Evolutionary conservation across 176 grass and related monocot species (phyloP).

Genomic region (Areca catechu): DNA sequence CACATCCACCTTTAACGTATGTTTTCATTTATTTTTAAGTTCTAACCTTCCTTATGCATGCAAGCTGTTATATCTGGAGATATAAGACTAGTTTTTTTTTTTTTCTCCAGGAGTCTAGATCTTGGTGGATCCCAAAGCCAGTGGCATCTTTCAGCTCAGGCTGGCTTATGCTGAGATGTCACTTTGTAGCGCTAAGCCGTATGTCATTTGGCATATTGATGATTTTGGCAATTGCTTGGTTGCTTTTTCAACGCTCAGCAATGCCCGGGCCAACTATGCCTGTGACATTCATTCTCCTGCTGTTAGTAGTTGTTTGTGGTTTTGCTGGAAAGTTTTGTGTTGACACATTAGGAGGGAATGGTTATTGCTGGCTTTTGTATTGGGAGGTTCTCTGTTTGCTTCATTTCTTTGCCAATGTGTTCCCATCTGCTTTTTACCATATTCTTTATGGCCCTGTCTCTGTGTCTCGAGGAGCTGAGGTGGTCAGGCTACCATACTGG

Average conservation of each 20-base stretch:
- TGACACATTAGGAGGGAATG: constrained; percentile 58
- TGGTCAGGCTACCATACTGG: constrained; percentile 40
- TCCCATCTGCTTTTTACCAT: constrained; percentile 42
- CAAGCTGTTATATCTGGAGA: neutral
- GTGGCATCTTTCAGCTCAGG: constrained; percentile 63
- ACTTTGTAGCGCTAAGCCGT: constrained; percentile 44
- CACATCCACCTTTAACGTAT: constrained; percentile 41
- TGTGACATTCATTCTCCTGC: constrained; percentile 66
- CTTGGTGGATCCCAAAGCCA: constrained; percentile 81
- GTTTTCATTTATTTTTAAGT: constrained; percentile 1
- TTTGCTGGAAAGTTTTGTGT: constrained; percentile 66
- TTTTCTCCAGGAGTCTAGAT: constrained; percentile 60
- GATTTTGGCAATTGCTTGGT: constrained; percentile 64
- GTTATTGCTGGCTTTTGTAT: constrained; percentile 64
- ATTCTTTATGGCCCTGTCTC: constrained; percentile 65
- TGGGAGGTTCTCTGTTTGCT: constrained; percentile 68
- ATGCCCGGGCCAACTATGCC: constrained; percentile 58
- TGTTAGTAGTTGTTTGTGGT: constrained; percentile 71
- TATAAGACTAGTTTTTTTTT: neutral
- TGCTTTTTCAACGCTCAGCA: constrained; percentile 53
- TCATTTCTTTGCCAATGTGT: constrained; percentile 72
- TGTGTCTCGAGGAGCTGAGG: constrained; percentile 22
- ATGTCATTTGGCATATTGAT: constrained; percentile 79
- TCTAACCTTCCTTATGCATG: too few species aligned
- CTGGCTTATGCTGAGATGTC: constrained; percentile 56